These are phyloP conservation scores for Planoprotostelium fungivorum DNA, from an alignment of 78 protist species.

Conservation along the genomic window DNA sequence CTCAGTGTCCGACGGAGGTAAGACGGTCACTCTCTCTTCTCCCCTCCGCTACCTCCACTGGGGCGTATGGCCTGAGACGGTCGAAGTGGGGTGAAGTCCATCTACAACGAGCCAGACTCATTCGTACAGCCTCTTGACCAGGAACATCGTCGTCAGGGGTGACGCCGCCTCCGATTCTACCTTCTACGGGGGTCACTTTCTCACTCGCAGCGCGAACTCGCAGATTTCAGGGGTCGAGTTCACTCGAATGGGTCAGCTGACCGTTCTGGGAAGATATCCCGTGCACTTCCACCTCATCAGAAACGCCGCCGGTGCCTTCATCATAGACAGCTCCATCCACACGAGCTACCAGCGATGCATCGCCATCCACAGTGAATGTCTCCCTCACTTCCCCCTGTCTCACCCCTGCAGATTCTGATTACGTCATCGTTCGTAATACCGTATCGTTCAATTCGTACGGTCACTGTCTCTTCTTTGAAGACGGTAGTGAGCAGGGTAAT, in stretches of 20 bases:
- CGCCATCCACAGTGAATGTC: constrained; percentile 27
- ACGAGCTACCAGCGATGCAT: constrained; percentile 39
- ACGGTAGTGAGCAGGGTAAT: constrained; percentile 51
- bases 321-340: constrained; percentile 34
- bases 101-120: background rate
- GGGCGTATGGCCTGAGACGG: background rate
- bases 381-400: background rate
- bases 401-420: background rate
- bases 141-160: background rate
- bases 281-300: constrained; percentile 60
- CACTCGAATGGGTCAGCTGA: constrained; percentile 42
- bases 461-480: constrained; percentile 63
- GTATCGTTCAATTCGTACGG: constrained; percentile 7
- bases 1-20: background rate
- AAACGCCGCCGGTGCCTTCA: constrained; percentile 22
- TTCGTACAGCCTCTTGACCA: background rate
- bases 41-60: background rate
- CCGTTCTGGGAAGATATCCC: constrained; percentile 44
- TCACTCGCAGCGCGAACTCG: background rate
- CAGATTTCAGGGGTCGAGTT: constrained; percentile 34
- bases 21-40: background rate
- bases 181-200: background rate
- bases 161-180: background rate
- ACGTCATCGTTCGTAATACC: background rate
- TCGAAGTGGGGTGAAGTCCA: background rate